phyloP scores from a whole-genome alignment of 2,329 filamentous ascomycete genomes.

The Alternaria sp. region DNA sequence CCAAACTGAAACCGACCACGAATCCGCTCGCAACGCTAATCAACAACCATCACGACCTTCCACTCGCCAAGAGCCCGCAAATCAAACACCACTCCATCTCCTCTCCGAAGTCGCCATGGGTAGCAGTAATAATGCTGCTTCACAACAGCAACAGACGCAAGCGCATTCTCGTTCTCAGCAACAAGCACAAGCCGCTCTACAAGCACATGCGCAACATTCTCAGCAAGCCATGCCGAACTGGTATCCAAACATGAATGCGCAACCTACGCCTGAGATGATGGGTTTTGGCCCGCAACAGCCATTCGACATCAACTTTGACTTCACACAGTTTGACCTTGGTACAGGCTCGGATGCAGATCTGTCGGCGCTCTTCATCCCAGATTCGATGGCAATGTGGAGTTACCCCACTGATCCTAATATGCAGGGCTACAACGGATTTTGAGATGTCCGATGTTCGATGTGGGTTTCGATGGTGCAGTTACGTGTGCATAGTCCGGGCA shows the following conservation, averaged over 20 bases:
- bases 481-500: neutral
- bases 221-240: slow-evolving; percentile 36
- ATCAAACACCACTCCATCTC: slow-evolving; percentile 50
- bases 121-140: slow-evolving; percentile 34
- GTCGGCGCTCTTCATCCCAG: slow-evolving; percentile 48
- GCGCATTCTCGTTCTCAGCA: slow-evolving; percentile 30
- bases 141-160: slow-evolving; percentile 23
- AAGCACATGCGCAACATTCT: slow-evolving; percentile 34
- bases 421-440: slow-evolving; percentile 26
- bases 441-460: neutral
- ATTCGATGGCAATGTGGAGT: slow-evolving; percentile 44
- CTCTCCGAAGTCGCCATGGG: slow-evolving; percentile 53
- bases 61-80: slow-evolving; percentile 38
- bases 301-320: slow-evolving; percentile 49
- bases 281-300: slow-evolving; percentile 34
- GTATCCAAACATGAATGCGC: slow-evolving; percentile 36
- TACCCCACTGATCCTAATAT: slow-evolving; percentile 27
- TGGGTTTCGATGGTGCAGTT: neutral
- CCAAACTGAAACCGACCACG: slow-evolving; percentile 33
- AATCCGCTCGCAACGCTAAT: slow-evolving; percentile 24
- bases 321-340: slow-evolving; percentile 48
- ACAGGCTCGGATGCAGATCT: slow-evolving; percentile 48
- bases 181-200: slow-evolving; percentile 34
- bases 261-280: slow-evolving; percentile 33
- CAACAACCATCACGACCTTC: slow-evolving; percentile 26